phyloP scores from a whole-genome alignment of 75 land plant genomes.

The Isoetes taiwanensis region DNA sequence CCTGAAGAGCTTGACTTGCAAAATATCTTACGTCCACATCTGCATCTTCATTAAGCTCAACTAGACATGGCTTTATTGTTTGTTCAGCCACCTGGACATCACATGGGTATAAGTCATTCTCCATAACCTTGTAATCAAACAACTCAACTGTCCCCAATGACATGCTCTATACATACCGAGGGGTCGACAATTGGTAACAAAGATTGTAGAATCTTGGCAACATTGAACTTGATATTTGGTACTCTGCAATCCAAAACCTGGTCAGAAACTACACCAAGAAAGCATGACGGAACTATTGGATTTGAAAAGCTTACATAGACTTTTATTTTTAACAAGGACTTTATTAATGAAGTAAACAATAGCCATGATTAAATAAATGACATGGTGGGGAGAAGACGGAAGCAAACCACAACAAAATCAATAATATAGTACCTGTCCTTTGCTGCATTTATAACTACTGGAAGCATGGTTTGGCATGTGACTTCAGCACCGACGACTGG shows the following conservation, averaged over 20 bases:
- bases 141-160: too few species aligned
- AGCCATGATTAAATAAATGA: background rate
- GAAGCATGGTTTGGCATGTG: constrained; percentile 73
- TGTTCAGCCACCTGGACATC: constrained; percentile 89
- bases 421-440: constrained; percentile 58
- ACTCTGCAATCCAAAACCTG: constrained; percentile 39
- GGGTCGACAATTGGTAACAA: constrained; percentile 73
- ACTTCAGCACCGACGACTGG: constrained; percentile 91
- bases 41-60: constrained; percentile 78
- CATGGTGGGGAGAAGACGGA: background rate
- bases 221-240: constrained; percentile 95
- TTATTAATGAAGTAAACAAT: background rate
- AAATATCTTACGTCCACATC: constrained; percentile 90
- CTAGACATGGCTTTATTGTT: constrained; percentile 54
- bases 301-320: too few species aligned
- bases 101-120: too few species aligned
- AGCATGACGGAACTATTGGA: background rate
- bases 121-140: too few species aligned
- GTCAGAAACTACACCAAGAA: background rate
- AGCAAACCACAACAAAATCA: background rate
- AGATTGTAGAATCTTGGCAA: constrained; percentile 87
- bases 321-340: background rate
- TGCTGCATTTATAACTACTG: constrained; percentile 75
- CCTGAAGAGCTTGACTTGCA: constrained; percentile 67
- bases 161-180: constrained; percentile 61